Evolutionary conservation across 169 alveolate species (phyloP), one percentile per base, ranked within the genome.

Genomic region (Eimeria maxima): DNA sequence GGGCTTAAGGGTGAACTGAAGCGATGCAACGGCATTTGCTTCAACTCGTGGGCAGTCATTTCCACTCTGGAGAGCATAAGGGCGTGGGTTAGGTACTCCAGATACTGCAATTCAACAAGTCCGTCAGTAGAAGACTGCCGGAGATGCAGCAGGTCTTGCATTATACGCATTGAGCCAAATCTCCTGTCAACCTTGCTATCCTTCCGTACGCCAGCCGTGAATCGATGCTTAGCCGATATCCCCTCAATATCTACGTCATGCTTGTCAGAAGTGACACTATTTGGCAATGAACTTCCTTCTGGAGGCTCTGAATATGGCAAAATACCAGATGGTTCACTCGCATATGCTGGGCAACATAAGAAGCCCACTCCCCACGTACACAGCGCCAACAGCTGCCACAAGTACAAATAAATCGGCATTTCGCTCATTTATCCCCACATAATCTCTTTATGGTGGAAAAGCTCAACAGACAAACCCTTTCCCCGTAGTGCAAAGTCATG

Each of bases 1-100:
- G 93, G 65, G 42, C n/a, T 63, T 44, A 86, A 63, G 47, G 93
- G 93, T 38, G 93, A 33, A 57, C 50, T 42, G 80, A 86, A 86
- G 65, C 93, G 93, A 47, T 86, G 93, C 83, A 86, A 45, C 81
- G 93, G 93, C 93, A 86, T 86, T 24, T 81, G 93, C 63, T 86
- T 13, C 14, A 86, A 7, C 67, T 86, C 93, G 18, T 86, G 67
- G 50, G 93, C 93, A 22, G 76, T 18, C 65, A 45, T 47, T n/a
- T 86, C 93, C 71, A 22, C 93, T 44, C 44, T 86, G 76, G 93
- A 86, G 33, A 86, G 80, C 76, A 86, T 18, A 22, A 86, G 81
- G 20, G 93, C 93, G 71, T 86, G 93, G 29, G 81, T 86, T 16
- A 86, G 80, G 81, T 86, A 86, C 24, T 11, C 10, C 55, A 50